A percentile compares a stretch with the other conserved stretches of the same genome.
Conservation (phyloP, 2,329 filamentous ascomycete genomes). For the Penicillium nordicum region DNA sequence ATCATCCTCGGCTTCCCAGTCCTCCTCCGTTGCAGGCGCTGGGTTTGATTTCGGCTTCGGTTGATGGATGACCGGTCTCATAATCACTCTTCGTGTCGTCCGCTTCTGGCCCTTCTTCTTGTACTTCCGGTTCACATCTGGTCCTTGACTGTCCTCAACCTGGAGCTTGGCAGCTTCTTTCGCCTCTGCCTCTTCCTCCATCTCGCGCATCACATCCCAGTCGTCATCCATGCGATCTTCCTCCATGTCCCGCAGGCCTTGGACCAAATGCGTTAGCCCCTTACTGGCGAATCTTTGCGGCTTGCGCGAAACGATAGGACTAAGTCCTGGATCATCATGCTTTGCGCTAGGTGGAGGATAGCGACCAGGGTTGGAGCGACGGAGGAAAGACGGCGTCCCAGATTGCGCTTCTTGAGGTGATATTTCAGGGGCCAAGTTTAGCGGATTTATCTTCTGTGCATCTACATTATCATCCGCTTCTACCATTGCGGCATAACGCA, state of each 20-base stretch:
- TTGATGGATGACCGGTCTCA: constrained; percentile 41
- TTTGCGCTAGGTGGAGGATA: constrained; percentile 17
- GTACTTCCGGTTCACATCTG: constrained; percentile 24
- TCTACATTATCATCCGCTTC: constrained; percentile 28
- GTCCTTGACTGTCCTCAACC: constrained; percentile 38
- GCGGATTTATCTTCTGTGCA: constrained; percentile 6
- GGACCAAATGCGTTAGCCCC: constrained; percentile 39
- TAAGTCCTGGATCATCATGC: constrained; percentile 24
- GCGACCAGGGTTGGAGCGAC: constrained; percentile 36
- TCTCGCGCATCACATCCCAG: constrained; percentile 43
- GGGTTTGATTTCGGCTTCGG: constrained; percentile 24
- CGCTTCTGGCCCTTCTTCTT: constrained; percentile 52
- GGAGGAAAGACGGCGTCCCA: constrained; percentile 41
- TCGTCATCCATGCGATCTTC: constrained; percentile 44
- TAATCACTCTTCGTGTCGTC: constrained; percentile 44
- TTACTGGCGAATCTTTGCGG: constrained; percentile 38
- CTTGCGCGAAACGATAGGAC: constrained; percentile 39
- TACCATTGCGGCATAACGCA: constrained; percentile 42
- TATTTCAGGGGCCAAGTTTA: constrained; percentile 1
- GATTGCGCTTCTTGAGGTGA: constrained; percentile 22
- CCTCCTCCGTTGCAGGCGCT: constrained; percentile 15
- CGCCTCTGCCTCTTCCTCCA: constrained; percentile 38
- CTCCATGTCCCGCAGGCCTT: constrained; percentile 41
- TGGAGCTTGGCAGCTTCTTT: constrained; percentile 30
- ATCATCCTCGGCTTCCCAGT: constrained; percentile 29